A percentile compares a stretch with the other conserved stretches of the same genome.
phyloP scores from a whole-genome alignment of 2,329 filamentous ascomycete species.

The Aaosphaeria pasadenensis region DNA sequence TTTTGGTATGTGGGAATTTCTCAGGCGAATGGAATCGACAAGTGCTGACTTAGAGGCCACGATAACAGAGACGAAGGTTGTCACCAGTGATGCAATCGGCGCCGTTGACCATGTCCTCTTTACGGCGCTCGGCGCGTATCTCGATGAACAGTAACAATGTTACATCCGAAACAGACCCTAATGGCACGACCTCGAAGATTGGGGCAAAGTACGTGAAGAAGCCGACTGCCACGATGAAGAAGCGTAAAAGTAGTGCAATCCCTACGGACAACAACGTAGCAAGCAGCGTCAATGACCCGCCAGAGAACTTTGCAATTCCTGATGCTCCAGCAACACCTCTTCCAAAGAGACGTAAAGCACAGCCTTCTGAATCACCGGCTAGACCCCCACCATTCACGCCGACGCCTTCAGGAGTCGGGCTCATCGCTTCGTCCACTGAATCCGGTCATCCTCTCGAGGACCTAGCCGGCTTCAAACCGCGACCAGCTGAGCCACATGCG shows the following conservation, averaged over 20 bases:
- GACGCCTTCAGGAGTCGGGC: slow-evolving; percentile 48
- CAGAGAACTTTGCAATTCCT: slow-evolving; percentile 8
- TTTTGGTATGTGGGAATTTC: background rate
- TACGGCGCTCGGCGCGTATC: slow-evolving; percentile 52
- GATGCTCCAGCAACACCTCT: slow-evolving; percentile 27
- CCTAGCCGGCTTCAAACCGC: slow-evolving; percentile 32
- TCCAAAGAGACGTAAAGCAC: slow-evolving; percentile 22
- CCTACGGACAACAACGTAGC: slow-evolving; percentile 3
- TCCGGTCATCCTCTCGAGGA: slow-evolving; percentile 20
- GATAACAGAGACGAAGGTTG: background rate
- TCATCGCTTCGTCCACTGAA: slow-evolving; percentile 40
- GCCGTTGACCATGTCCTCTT: slow-evolving; percentile 43
- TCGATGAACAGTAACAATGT: slow-evolving; percentile 24
- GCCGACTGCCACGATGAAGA: slow-evolving; percentile 12
- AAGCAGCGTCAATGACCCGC: background rate
- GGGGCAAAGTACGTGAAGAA: slow-evolving; percentile 5
- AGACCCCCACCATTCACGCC: slow-evolving; percentile 36
- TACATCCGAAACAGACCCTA: slow-evolving; percentile 13
- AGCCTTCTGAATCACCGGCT: slow-evolving; percentile 9
- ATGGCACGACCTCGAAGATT: slow-evolving; percentile 5
- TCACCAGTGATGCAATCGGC: background rate
- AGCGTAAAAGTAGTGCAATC: slow-evolving; percentile 17
- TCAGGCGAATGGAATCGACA: no score
- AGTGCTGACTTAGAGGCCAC: no score
- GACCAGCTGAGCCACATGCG: slow-evolving; percentile 60